phyloP scores from a whole-genome alignment of 495 filamentous ascomycete species.

The Amniculicola lignicola region DNA sequence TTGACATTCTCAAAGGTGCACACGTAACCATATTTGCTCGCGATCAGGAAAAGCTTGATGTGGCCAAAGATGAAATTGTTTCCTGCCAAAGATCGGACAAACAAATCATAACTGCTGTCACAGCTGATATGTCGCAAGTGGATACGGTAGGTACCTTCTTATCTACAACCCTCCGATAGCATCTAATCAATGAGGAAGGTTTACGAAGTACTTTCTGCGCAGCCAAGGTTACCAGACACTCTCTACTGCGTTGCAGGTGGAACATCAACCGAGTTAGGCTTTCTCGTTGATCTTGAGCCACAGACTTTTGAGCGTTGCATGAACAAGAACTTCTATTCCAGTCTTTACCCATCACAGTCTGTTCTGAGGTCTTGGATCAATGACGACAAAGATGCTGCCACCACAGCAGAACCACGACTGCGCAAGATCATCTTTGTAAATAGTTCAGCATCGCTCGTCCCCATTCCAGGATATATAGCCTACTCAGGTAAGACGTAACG shows the following conservation, averaged over 20 bases:
- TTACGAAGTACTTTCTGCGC: conserved; percentile 32
- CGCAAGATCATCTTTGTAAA: conserved; percentile 27
- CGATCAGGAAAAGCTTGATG: conserved; percentile 23
- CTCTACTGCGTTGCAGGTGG: conserved; percentile 30
- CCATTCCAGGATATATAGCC: conserved; percentile 40
- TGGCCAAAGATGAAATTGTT: conserved; percentile 28
- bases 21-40: background rate
- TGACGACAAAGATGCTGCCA: conserved; percentile 11
- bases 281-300: background rate
- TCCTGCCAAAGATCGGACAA: conserved; percentile 12
- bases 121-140: conserved; percentile 21
- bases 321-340: conserved; percentile 24
- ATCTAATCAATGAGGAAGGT: conserved; percentile 18
- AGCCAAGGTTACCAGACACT: conserved; percentile 13
- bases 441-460: conserved; percentile 20
- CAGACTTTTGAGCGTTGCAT: conserved; percentile 7
- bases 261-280: conserved; percentile 17
- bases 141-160: background rate
- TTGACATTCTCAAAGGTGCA: no score
- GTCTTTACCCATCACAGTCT: conserved; percentile 17
- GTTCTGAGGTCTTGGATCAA: conserved; percentile 26
- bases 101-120: conserved; percentile 25
- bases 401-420: background rate
- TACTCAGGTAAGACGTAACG: conserved; percentile 37
- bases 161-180: conserved; percentile 2